Percentiles rank a stretch among this genome's conserved stretches.
These are phyloP conservation scores for Nakazawaea ernobii DNA, from an alignment of 805 yeast species.

Conservation along the genomic window DNA sequence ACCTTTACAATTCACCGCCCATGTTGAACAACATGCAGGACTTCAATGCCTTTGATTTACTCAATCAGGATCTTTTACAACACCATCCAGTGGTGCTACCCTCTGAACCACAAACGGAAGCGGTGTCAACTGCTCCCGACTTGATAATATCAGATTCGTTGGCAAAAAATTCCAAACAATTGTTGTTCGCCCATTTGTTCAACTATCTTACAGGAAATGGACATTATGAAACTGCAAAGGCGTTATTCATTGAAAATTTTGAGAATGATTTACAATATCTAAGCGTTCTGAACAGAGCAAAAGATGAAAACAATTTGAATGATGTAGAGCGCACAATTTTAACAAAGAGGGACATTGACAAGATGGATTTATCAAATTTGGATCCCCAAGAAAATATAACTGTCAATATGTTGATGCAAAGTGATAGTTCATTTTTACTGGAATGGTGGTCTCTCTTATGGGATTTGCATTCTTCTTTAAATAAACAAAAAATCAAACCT, in stretches of 20 bases:
- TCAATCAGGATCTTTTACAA: background rate
- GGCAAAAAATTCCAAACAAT: constrained; percentile 43
- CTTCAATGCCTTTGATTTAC: constrained; percentile 2
- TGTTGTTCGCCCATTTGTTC: constrained; percentile 47
- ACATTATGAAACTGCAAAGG: constrained; percentile 43
- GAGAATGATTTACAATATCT: constrained; percentile 4
- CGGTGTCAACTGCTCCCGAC: background rate
- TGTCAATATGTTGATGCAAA: constrained; percentile 34
- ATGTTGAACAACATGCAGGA: background rate
- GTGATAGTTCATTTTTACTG: constrained; percentile 40
- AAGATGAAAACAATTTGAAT: constrained; percentile 11
- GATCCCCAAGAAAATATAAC: constrained; percentile 14
- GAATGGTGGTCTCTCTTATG: constrained; percentile 56
- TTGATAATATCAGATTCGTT: constrained; percentile 30
- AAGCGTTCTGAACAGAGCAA: constrained; percentile 10
- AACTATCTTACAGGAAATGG: constrained; percentile 42
- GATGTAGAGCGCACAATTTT: constrained; percentile 15
- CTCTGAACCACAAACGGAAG: background rate
- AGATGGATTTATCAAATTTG: background rate
- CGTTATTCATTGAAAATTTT: constrained; percentile 25
- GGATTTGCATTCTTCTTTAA: constrained; percentile 41
- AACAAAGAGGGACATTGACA: background rate
- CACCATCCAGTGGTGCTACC: background rate
- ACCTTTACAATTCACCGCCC: background rate
- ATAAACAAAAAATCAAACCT: constrained; percentile 10